Evolutionary conservation across 2,329 filamentous ascomycete species (phyloP).

Genomic region (Aspergillus pseudoglaucus): DNA sequence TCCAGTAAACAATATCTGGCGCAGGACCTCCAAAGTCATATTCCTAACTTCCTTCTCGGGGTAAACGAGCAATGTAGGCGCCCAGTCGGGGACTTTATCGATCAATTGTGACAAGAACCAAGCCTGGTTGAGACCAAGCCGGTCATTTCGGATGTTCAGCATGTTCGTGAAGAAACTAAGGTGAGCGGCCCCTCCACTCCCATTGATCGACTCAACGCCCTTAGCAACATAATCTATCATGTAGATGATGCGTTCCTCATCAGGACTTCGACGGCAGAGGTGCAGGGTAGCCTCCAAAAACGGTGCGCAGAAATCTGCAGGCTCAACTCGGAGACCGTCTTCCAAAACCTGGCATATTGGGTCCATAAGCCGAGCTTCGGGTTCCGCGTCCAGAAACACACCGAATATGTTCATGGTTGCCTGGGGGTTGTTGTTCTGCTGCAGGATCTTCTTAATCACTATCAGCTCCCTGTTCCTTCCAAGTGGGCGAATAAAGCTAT

Average conservation of each 20-base stretch:
- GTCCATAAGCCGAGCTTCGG: constrained; percentile 41
- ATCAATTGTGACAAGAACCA: constrained; percentile 33
- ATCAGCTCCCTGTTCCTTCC: constrained; percentile 29
- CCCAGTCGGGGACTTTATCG: constrained; percentile 43
- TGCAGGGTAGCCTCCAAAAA: constrained; percentile 53
- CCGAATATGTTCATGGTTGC: constrained; percentile 53
- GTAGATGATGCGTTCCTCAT: constrained; percentile 29
- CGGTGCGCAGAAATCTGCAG: constrained; percentile 44
- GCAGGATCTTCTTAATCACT: constrained; percentile 57
- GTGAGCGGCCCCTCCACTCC: constrained; percentile 44
- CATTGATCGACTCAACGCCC: constrained; percentile 44
- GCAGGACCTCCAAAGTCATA: constrained; percentile 39
- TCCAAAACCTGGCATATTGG: constrained; percentile 51
- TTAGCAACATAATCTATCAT: constrained; percentile 39
- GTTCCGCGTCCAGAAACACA: constrained; percentile 49
- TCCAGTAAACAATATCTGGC: constrained; percentile 36
- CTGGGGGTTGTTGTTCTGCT: constrained; percentile 51
- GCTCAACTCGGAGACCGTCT: constrained; percentile 48
- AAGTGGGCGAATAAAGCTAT: constrained; percentile 25
- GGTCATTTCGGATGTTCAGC: constrained; percentile 38
- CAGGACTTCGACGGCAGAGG: constrained; percentile 44
- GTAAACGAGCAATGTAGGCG: constrained; percentile 47
- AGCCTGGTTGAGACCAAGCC: constrained; percentile 24
- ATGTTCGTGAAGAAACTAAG: constrained; percentile 48
- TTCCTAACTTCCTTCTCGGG: constrained; percentile 41